Evolutionary conservation across 1,139 yeast genomes (phyloP).

Genomic region (Scheffersomyces cryptocercus): DNA sequence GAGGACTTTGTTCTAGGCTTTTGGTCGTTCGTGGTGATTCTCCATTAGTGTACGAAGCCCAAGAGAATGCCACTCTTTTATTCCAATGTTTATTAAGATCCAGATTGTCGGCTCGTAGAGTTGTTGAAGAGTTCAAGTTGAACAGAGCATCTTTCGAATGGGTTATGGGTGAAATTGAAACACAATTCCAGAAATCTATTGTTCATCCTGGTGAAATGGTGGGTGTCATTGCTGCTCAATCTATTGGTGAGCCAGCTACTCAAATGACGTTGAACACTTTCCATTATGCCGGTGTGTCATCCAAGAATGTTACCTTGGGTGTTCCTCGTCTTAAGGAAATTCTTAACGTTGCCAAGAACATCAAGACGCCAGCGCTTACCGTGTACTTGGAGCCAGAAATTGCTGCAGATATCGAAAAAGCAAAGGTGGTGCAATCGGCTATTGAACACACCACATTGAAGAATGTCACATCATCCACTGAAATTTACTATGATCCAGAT

Average conservation of each 20-base stretch:
- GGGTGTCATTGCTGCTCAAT: slow-evolving; percentile 98
- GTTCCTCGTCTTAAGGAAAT: slow-evolving; percentile 99
- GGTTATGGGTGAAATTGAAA: slow-evolving; percentile 92
- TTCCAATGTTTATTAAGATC: slow-evolving; percentile 93
- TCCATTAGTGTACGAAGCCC: slow-evolving; percentile 76
- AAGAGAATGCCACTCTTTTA: slow-evolving; percentile 84
- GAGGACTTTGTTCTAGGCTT: slow-evolving; percentile 63
- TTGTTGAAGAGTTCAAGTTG: slow-evolving; percentile 85
- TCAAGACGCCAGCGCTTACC: slow-evolving; percentile 97
- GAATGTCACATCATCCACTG: slow-evolving; percentile 96
- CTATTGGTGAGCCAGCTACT: slow-evolving; percentile 99
- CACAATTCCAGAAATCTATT: slow-evolving; percentile 88
- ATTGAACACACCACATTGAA: slow-evolving; percentile 94
- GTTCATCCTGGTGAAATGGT: slow-evolving; percentile 99
- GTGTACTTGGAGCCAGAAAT: slow-evolving; percentile 81
- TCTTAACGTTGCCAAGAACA: slow-evolving; percentile 95
- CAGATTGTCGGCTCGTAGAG: slow-evolving; percentile 86
- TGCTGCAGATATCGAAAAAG: slow-evolving; percentile 87
- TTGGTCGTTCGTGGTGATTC: slow-evolving; percentile 84
- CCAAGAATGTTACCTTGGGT: slow-evolving; percentile 98
- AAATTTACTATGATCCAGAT: slow-evolving; percentile 96
- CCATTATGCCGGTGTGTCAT: slow-evolving; percentile 99
- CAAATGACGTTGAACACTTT: slow-evolving; percentile 99
- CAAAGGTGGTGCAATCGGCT: slow-evolving; percentile 93
- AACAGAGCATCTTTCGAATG: slow-evolving; percentile 89